A percentile compares a stretch with the other conserved stretches of the same genome.
phyloP scores from a whole-genome alignment of 1,284 basidiomycete species.

The Leccinum fuscescens region DNA sequence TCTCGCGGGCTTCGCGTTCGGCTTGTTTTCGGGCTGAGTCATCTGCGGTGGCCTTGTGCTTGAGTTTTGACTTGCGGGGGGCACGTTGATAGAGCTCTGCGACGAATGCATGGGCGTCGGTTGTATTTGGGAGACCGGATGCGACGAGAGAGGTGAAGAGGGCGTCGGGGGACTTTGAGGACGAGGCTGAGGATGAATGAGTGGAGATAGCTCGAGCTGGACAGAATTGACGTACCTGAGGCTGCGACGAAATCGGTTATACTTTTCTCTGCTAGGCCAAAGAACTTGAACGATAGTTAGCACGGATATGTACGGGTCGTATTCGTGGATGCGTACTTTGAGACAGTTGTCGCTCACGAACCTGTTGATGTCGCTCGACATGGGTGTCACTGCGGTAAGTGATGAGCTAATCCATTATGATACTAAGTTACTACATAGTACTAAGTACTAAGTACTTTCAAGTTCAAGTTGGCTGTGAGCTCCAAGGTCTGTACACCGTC shows the following conservation, averaged over 20 bases:
- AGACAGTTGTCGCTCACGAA: conserved; percentile 88
- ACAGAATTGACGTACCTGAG: conserved; percentile 54
- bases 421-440: no score
- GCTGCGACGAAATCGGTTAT: conserved; percentile 86
- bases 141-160: conserved; percentile 75
- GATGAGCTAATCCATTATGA: conserved; percentile 9
- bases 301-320: neutral
- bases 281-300: conserved; percentile 49
- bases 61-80: conserved; percentile 72
- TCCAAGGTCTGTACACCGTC: no score
- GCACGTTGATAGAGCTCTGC: conserved; percentile 73
- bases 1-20: conserved; percentile 68
- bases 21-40: conserved; percentile 58
- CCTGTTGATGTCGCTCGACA: conserved; percentile 59
- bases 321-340: conserved; percentile 48
- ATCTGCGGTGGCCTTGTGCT: conserved; percentile 45
- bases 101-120: conserved; percentile 80
- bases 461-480: no score
- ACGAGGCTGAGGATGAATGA: conserved; percentile 55
- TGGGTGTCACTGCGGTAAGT: conserved; percentile 5
- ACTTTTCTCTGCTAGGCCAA: conserved; percentile 78
- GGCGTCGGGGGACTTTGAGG: conserved; percentile 76
- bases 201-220: neutral
- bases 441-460: no score
- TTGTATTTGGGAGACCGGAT: conserved; percentile 77